These are phyloP conservation scores for Fraxinus pennsylvanica DNA, from an alignment of 257 asterid species.

Conservation along the genomic window DNA sequence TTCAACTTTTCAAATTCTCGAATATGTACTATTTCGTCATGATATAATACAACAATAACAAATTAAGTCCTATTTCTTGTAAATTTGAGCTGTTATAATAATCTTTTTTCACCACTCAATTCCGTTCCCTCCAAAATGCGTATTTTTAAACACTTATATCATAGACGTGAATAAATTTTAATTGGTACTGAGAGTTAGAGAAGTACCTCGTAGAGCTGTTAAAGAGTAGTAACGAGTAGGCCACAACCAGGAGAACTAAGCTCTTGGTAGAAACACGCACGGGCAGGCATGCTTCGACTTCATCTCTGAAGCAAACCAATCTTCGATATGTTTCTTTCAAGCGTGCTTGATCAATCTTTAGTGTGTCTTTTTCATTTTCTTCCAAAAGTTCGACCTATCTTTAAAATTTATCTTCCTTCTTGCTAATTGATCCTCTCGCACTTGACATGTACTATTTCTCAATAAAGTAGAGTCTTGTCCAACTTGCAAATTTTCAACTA, in stretches of 20 bases:
- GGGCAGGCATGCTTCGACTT: neutral
- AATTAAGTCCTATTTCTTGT: neutral
- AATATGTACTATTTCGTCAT: neutral
- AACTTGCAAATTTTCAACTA: neutral
- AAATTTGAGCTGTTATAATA: neutral
- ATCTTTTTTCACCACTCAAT: neutral
- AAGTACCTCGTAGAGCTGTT: neutral
- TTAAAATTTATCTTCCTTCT: neutral
- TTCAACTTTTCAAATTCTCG: slow-evolving; percentile 4
- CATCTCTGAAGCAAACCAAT: too few species aligned
- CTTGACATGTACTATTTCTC: neutral
- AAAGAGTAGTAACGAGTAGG: neutral
- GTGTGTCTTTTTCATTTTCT: neutral
- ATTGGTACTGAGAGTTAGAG: neutral
- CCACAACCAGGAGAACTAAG: neutral
- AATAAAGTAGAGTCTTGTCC: neutral
- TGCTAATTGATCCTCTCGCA: neutral
- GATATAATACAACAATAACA: neutral
- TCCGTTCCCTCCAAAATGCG: neutral
- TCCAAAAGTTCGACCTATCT: neutral
- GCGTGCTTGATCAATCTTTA: too few species aligned
- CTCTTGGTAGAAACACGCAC: neutral
- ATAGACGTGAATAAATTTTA: too few species aligned
- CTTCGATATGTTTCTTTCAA: too few species aligned
- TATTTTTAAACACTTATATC: neutral